These are phyloP conservation scores for Curvularia sp. DNA, from an alignment of 2,329 filamentous ascomycete genomes.

Conservation along the genomic window DNA sequence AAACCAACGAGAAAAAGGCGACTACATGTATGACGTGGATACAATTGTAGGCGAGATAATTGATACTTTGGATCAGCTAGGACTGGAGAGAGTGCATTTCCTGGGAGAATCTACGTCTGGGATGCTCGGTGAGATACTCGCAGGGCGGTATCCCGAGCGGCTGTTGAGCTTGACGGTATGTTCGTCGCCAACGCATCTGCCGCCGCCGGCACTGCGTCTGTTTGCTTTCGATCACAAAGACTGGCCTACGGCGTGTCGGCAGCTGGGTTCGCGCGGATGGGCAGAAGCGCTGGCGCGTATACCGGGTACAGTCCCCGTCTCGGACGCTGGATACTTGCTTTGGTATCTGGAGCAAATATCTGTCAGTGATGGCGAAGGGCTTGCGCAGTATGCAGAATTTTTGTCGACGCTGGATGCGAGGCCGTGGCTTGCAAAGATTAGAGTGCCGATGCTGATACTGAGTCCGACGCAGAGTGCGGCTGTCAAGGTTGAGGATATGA, in stretches of 20 bases:
- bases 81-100: slow-evolving; percentile 43
- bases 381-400: slow-evolving; percentile 47
- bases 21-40: slow-evolving; percentile 33
- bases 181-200: slow-evolving; percentile 42
- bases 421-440: slow-evolving; percentile 37
- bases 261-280: slow-evolving; percentile 45
- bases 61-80: slow-evolving; percentile 46
- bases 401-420: slow-evolving; percentile 42
- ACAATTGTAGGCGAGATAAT: slow-evolving; percentile 43
- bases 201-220: slow-evolving; percentile 35
- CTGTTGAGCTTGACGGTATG: slow-evolving; percentile 43
- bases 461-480: slow-evolving; percentile 46
- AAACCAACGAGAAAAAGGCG: background rate
- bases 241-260: slow-evolving; percentile 42
- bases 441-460: slow-evolving; percentile 42
- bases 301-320: slow-evolving; percentile 40
- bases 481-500: slow-evolving; percentile 40
- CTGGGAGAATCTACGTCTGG: slow-evolving; percentile 47
- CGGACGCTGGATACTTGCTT: slow-evolving; percentile 36
- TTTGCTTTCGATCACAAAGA: slow-evolving; percentile 38
- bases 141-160: slow-evolving; percentile 40
- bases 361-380: slow-evolving; percentile 38
- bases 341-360: slow-evolving; percentile 45
- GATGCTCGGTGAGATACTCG: slow-evolving; percentile 46
- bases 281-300: slow-evolving; percentile 37